phyloP scores from a whole-genome alignment of 257 asterid genomes.

The Solanum pinnatisectum region DNA sequence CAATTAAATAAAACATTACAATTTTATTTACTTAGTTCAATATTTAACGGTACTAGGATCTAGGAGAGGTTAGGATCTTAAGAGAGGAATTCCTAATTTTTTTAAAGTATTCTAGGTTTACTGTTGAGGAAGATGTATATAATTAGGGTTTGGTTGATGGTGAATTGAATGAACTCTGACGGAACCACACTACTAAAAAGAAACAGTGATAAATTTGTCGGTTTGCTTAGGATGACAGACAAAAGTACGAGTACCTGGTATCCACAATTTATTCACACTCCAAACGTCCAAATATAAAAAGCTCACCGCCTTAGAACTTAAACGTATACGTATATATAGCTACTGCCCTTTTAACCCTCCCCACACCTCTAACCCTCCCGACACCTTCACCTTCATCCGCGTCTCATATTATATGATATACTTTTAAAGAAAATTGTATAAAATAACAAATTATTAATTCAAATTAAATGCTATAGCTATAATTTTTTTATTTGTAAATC shows the following conservation, averaged over 20 bases:
- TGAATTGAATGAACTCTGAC: background rate
- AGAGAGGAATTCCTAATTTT: background rate
- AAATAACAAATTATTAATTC: too few relatives aligned
- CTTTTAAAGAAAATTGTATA: too few relatives aligned
- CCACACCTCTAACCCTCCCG: background rate
- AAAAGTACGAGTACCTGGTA: constrained; percentile 19
- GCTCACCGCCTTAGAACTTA: constrained; percentile 26
- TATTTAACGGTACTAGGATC: background rate
- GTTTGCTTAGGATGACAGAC: constrained; percentile 27
- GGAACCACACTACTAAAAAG: constrained; percentile 7
- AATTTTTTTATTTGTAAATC: too few relatives aligned
- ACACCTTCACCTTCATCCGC: accelerated
- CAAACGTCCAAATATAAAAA: constrained; percentile 9
- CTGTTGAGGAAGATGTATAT: background rate
- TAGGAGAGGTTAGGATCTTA: background rate
- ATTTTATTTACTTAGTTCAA: background rate
- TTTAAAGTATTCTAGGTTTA: background rate
- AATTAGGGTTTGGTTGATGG: background rate
- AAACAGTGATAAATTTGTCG: constrained; percentile 13
- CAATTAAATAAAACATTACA: background rate
- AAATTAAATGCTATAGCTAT: too few relatives aligned
- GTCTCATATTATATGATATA: background rate
- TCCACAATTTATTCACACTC: background rate
- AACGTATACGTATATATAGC: background rate
- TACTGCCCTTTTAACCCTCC: background rate